Conservation (phyloP, 257 asterid species). For the Nicotiana noctiflora region DNA sequence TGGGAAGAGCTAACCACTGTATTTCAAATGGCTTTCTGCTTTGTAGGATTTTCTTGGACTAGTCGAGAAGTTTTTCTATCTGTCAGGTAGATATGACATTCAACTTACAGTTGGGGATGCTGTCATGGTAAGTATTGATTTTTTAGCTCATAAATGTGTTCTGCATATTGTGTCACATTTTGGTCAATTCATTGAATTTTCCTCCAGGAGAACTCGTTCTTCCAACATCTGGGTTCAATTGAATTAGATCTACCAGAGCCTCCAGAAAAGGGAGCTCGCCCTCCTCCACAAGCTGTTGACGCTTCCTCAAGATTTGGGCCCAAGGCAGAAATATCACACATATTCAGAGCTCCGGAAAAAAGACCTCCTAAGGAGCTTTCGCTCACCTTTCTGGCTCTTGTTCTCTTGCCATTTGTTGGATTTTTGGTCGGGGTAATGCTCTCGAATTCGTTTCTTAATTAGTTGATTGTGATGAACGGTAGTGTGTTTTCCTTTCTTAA, state of each 20-base stretch:
- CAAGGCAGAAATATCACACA: constrained; percentile 85
- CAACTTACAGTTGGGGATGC: constrained; percentile 86
- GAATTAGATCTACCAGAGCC: constrained; percentile 92
- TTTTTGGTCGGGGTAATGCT: constrained; percentile 76
- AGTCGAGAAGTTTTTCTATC: constrained; percentile 83
- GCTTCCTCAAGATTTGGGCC: constrained; percentile 72
- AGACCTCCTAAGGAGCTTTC: constrained; percentile 81
- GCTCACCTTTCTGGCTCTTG: constrained; percentile 67
- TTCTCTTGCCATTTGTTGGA: constrained; percentile 72
- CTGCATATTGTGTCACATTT: constrained; percentile 10
- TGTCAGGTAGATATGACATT: constrained; percentile 81
- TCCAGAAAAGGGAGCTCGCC: constrained; percentile 87
- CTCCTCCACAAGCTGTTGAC: constrained; percentile 78
- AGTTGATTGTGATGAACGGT: not conserved
- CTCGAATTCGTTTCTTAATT: not conserved
- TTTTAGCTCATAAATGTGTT: not conserved
- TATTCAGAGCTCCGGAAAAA: constrained; percentile 82
- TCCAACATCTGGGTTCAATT: constrained; percentile 60
- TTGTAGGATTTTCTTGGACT: constrained; percentile 96
- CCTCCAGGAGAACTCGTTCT: constrained; percentile 90
- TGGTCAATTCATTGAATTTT: constrained; percentile 33
- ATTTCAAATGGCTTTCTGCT: constrained; percentile 14
- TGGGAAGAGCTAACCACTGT: constrained; percentile 19
- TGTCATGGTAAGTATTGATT: constrained; percentile 65
- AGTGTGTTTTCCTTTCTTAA: not conserved